Evolutionary conservation across 148 eudicot genomes (phyloP).

Genomic region (Cornus kousa): DNA sequence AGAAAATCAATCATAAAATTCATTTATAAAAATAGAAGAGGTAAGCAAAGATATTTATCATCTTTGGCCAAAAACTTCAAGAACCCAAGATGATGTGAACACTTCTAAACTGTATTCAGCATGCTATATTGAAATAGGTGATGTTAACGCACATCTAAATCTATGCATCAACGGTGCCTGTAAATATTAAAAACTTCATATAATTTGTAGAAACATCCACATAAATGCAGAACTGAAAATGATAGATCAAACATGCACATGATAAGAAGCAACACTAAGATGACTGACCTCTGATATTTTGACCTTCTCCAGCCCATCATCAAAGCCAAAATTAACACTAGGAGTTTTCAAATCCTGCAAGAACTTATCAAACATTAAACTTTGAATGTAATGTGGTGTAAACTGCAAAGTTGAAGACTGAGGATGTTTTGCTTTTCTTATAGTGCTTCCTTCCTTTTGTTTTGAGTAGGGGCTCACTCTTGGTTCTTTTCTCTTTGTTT

Average conservation of each 20-base stretch:
- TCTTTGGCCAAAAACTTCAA: neutral
- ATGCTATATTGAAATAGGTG: neutral
- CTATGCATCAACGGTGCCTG: neutral
- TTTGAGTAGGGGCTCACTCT: too few species aligned
- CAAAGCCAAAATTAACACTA: slow-evolving; percentile 66
- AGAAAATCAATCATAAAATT: neutral
- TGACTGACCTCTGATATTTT: slow-evolving; percentile 72
- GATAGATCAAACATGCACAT: slow-evolving; percentile 2
- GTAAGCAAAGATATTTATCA: neutral
- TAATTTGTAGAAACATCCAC: neutral
- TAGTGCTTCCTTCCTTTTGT: too few species aligned
- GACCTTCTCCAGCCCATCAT: slow-evolving; percentile 53
- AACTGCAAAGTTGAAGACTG: neutral
- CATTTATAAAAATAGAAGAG: neutral
- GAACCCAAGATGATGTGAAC: neutral
- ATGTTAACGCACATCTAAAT: neutral
- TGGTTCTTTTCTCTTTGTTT: too few species aligned
- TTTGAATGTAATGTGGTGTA: neutral
- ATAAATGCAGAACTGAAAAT: slow-evolving; percentile 8
- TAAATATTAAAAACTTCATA: neutral
- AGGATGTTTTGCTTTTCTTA: too few species aligned
- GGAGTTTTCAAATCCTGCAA: slow-evolving; percentile 59
- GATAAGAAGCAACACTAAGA: slow-evolving; percentile 13
- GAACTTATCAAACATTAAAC: slow-evolving; percentile 5
- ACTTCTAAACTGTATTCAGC: neutral